phyloP scores from a whole-genome alignment of 352 stramenopile genomes.

The Phytophthora parvispora region DNA sequence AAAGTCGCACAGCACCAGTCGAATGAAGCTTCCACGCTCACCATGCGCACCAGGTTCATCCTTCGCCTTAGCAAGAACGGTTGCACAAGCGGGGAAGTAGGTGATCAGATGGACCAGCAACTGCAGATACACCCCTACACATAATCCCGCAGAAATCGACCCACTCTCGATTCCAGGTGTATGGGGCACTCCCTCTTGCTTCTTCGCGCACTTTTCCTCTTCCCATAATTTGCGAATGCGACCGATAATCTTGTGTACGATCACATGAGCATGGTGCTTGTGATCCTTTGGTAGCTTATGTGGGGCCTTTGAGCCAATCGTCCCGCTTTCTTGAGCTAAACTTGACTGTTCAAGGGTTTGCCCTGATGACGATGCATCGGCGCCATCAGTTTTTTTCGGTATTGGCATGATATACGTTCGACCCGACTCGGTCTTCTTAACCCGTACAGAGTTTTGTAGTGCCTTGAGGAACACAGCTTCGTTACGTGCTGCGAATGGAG shows the following conservation, averaged over 20 bases:
- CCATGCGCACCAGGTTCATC: slow-evolving; percentile 31
- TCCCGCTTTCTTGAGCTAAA: slow-evolving; percentile 21
- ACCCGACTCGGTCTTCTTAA: slow-evolving; percentile 87
- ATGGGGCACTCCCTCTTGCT: slow-evolving; percentile 11
- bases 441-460: slow-evolving; percentile 68
- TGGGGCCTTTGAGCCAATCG: slow-evolving; percentile 37
- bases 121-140: slow-evolving; percentile 75
- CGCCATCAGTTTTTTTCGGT: slow-evolving; percentile 32
- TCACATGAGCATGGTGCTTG: slow-evolving; percentile 68
- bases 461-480: slow-evolving; percentile 83
- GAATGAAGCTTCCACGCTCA: slow-evolving; percentile 55
- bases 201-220: slow-evolving; percentile 51
- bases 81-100: slow-evolving; percentile 74
- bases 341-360: slow-evolving; percentile 5
- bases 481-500: slow-evolving; percentile 74
- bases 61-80: slow-evolving; percentile 69
- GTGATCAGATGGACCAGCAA: slow-evolving; percentile 81
- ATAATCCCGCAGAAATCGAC: slow-evolving; percentile 34
- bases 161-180: slow-evolving; percentile 13
- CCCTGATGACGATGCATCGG: slow-evolving; percentile 7
- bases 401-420: slow-evolving; percentile 79
- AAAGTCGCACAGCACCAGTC: slow-evolving; percentile 71
- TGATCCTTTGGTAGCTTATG: slow-evolving; percentile 76
- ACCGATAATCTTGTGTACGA: slow-evolving; percentile 72
- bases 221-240: slow-evolving; percentile 70